Evolutionary conservation across 2,329 filamentous ascomycete species (phyloP), one percentile per base, ranked within the genome.

Genomic region (Penicillium olsonii): DNA sequence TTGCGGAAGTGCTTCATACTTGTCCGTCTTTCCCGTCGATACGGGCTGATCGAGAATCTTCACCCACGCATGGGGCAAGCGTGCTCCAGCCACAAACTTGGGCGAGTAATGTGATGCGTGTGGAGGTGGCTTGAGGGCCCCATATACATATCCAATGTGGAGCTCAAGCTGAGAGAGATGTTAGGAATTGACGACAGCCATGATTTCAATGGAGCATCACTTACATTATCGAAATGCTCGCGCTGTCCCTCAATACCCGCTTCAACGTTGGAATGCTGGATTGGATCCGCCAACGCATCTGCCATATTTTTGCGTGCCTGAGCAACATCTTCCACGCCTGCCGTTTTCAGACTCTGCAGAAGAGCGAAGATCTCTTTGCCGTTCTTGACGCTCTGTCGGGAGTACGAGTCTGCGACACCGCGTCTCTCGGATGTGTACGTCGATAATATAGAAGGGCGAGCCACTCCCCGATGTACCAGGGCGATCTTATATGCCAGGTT

Each of bases 401-500:
- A 70, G 45, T 74, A 74, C 0, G 73, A 65, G 4, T 70, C 47
- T 0, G 73, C 73, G 18, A 75, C 66, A 11, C 65, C 68, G 2
- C 64, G 66, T 2, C 72, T 61, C 5, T 77, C 74, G 1, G 50
- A 31, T 14, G 68, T 57, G 47, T 77, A 76, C 1, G 63, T 68
- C n/a, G 68, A 57, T 5, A 76, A 64, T 0, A 75, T 55, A 4
- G 31, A 35, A 22, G 63, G 4, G 12, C 44, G 22, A 4, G 54
- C 54, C 40, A 55, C 40, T 44, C 69, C 65, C 20, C 68, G 64
- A n/a, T 71, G 66, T 1, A 74, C 68, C 0, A 67, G 64, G 9
- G 68, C 68, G 12, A 75, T 63, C 53, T 73, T 75, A 44, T 69
- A 72, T 0, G 63, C 75, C 0, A 82, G 68, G 50, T 81, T 81